Evolutionary conservation across 2,329 filamentous ascomycete genomes (phyloP), one percentile per base, ranked within the genome.

Genomic region (Verticillium isaacii): DNA sequence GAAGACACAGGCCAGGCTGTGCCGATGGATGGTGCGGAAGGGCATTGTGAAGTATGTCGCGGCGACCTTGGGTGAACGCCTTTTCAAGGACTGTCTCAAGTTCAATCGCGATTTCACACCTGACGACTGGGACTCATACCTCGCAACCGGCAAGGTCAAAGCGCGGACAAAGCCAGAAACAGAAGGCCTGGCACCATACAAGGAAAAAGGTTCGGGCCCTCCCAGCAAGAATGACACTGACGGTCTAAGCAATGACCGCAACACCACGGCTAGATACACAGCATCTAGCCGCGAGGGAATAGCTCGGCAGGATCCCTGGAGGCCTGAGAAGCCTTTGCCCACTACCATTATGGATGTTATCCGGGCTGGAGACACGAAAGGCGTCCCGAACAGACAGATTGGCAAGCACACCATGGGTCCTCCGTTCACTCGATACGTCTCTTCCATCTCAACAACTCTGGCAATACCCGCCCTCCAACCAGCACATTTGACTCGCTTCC

Each of bases 61-160:
- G 3, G 85, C 84, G 5, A 81, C 79, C 41, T 80, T 85, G 12
- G 76, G 78, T 17, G 78, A 80, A 37, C 80, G 80, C 60, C 74
- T 87, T 6, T 87, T 83, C 74, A 86, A 85, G 66, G 85, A 88
- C 66, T 88, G 86, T 66, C 77, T 88, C 64, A 85, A 84, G 65
- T 87, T 82, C 61, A 73, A 82, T 56, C 77, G 85, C 55, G 83
- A 87, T 7, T 78, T 86, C 36, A 84, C 80, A 14, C 68, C 79
- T 1, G 80, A 82, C 25, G 85, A 88, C 65, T 87, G 85, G 85
- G 75, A 78, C 7, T 73, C 79, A 19, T 85, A 83, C 62, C 74
- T 85, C 25, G 78, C 81, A 2, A 84, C 82, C 0, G 84, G 79
- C 2, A 79, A 76, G 57, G 61, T 63, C 62, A 66, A 61, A 45